A percentile compares a stretch with the other conserved stretches of the same genome.
These are phyloP conservation scores for Fusarium drepaniforme DNA, from an alignment of 2,329 filamentous ascomycete genomes.

Conservation along the genomic window DNA sequence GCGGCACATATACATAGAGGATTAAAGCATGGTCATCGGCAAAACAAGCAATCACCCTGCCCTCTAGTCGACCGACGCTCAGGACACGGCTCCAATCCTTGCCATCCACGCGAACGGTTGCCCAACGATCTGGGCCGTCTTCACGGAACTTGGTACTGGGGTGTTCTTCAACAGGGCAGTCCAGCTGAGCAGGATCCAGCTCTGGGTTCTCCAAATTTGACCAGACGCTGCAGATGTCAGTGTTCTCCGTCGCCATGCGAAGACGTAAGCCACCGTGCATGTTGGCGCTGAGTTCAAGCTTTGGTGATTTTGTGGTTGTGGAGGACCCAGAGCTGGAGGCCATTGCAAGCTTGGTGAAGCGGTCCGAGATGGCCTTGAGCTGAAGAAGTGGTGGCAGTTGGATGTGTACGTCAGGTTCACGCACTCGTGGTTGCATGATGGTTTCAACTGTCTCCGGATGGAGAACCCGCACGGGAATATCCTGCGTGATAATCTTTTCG, in stretches of 20 bases:
- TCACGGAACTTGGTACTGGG: conserved; percentile 84
- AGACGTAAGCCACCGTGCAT: conserved; percentile 91
- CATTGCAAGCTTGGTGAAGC: conserved; percentile 88
- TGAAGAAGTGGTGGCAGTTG: conserved; percentile 88
- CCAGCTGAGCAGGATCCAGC: conserved; percentile 82
- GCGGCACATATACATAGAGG: conserved; percentile 83
- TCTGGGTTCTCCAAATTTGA: conserved; percentile 87
- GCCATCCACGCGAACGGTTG: conserved; percentile 90
- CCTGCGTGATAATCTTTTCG: conserved; percentile 93
- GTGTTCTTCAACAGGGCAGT: conserved; percentile 80
- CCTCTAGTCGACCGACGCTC: conserved; percentile 89
- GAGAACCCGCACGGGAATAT: conserved; percentile 94
- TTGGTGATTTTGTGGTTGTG: conserved; percentile 65
- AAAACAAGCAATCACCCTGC: conserved; percentile 93
- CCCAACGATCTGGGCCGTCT: conserved; percentile 85
- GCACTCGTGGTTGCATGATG: conserved; percentile 92
- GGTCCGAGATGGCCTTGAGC: conserved; percentile 92
- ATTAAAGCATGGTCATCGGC: conserved; percentile 84
- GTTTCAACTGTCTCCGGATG: conserved; percentile 86
- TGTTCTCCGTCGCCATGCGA: conserved; percentile 83
- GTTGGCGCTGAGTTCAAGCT: conserved; percentile 90
- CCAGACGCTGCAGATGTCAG: conserved; percentile 90
- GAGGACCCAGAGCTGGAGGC: conserved; percentile 55
- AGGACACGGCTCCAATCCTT: conserved; percentile 96
- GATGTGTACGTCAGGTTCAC: conserved; percentile 95